Evolutionary conservation across 345 rosid species (phyloP).

Genomic region (Dipteronia sinensis): DNA sequence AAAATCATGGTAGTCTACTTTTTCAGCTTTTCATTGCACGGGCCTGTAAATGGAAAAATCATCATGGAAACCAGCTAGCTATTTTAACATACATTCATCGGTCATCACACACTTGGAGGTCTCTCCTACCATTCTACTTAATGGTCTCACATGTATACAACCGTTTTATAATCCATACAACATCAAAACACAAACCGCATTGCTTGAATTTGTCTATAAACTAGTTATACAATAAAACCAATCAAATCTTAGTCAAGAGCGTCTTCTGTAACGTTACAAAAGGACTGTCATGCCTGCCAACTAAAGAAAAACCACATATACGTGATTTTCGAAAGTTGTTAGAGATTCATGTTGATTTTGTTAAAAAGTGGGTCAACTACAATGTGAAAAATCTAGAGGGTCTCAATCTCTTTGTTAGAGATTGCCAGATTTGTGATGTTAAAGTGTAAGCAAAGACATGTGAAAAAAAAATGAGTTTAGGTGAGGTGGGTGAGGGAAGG

Average conservation of each 20-base stretch:
- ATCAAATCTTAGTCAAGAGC: no score
- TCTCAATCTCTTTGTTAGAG: background rate
- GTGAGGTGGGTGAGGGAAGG: background rate
- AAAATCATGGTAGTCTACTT: background rate
- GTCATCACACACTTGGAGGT: background rate
- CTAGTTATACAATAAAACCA: no score
- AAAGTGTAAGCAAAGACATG: background rate
- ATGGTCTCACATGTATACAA: background rate
- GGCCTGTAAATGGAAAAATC: slow-evolving; percentile 12
- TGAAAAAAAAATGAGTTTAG: background rate
- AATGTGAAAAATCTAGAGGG: background rate
- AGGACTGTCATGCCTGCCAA: no score
- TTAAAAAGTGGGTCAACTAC: no score
- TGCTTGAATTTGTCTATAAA: background rate
- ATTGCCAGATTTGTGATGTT: no score
- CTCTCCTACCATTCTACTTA: background rate
- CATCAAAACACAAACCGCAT: background rate
- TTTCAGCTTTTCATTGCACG: slow-evolving; percentile 34
- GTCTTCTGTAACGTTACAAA: no score
- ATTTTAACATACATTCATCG: background rate
- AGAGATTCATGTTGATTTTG: background rate
- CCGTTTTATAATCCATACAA: background rate
- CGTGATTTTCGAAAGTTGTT: background rate
- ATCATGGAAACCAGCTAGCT: slow-evolving; percentile 1
- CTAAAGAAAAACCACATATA: no score